Evolutionary conservation across 139 green algal species (phyloP).

Genomic region (Pleodorina starrii): DNA sequence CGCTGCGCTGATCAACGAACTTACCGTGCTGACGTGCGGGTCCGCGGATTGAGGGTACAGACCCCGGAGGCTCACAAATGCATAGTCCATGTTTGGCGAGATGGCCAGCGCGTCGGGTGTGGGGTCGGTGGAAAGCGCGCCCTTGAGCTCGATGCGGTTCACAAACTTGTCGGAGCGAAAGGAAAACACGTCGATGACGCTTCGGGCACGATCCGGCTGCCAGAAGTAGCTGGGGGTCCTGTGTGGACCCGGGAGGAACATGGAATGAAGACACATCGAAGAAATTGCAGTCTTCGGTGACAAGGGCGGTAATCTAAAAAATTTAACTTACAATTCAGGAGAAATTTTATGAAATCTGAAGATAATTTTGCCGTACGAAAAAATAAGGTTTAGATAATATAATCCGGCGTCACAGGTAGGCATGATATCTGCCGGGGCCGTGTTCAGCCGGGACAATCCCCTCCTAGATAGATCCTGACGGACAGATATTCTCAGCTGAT

Average conservation of each 20-base stretch:
- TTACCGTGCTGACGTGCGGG: constrained; percentile 21
- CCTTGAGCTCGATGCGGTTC: constrained; percentile 21
- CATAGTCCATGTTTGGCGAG: not conserved
- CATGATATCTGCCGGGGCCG: too few species aligned
- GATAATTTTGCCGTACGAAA: too few species aligned
- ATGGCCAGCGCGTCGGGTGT: constrained; percentile 9
- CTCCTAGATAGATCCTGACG: too few species aligned
- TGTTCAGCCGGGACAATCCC: too few species aligned
- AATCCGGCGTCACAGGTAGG: too few species aligned
- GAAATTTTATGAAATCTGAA: too few species aligned
- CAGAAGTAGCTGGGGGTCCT: constrained; percentile 15
- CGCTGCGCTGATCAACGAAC: not conserved
- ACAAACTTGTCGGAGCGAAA: not conserved
- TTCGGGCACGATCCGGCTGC: not conserved
- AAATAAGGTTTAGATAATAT: too few species aligned
- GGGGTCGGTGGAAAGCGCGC: not conserved
- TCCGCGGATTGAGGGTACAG: not conserved
- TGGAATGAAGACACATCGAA: not conserved
- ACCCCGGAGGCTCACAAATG: constrained; percentile 1
- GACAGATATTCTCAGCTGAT: too few species aligned
- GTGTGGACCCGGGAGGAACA: not conserved
- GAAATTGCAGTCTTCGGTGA: too few species aligned
- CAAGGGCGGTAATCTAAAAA: too few species aligned
- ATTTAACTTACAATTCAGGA: too few species aligned
- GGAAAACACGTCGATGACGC: constrained; percentile 3